A percentile compares a stretch with the other conserved stretches of the same genome.
Conservation (phyloP, 768 basidiomycete species). For the Kwoniella bestiolae region DNA sequence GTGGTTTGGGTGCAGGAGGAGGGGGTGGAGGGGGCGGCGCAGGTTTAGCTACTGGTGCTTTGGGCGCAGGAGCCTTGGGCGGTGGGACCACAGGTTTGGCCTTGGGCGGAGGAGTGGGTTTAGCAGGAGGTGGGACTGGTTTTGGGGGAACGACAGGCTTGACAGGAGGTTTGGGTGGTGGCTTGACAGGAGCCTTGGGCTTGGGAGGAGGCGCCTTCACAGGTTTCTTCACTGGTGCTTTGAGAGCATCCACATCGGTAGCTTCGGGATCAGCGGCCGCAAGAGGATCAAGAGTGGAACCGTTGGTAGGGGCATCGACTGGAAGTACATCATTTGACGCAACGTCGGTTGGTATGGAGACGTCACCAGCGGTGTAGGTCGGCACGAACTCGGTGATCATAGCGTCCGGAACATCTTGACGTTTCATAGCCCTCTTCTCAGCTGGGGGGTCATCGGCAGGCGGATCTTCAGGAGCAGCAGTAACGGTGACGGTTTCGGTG, state of each 20-base stretch:
- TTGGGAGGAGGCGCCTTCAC: constrained; percentile 10
- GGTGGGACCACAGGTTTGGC: constrained; percentile 1
- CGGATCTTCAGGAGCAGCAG: constrained; percentile 16
- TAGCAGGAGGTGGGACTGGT: constrained; percentile 3
- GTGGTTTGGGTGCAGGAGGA: background rate
- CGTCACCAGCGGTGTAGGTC: background rate
- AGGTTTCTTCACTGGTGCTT: constrained; percentile 2
- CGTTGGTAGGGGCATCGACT: too few relatives aligned
- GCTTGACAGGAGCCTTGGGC: background rate
- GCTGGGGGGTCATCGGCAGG: constrained; percentile 18
- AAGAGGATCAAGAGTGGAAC: background rate
- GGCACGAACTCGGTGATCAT: constrained; percentile 3
- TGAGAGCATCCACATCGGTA: constrained; percentile 7
- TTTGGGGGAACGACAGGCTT: background rate
- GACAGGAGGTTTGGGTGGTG: background rate
- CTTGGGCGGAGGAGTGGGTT: constrained; percentile 7
- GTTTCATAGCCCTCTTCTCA: background rate
- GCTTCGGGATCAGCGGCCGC: background rate
- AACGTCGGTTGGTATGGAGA: background rate
- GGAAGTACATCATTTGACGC: background rate
- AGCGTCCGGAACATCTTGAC: background rate
- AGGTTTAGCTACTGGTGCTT: background rate
- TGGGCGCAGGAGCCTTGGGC: constrained; percentile 7
- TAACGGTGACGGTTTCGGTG: constrained; percentile 15
- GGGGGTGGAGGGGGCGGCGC: background rate